Base-by-base conservation (phyloP, 1,284 basidiomycete genomes). In the Boletus mariae region DNA sequence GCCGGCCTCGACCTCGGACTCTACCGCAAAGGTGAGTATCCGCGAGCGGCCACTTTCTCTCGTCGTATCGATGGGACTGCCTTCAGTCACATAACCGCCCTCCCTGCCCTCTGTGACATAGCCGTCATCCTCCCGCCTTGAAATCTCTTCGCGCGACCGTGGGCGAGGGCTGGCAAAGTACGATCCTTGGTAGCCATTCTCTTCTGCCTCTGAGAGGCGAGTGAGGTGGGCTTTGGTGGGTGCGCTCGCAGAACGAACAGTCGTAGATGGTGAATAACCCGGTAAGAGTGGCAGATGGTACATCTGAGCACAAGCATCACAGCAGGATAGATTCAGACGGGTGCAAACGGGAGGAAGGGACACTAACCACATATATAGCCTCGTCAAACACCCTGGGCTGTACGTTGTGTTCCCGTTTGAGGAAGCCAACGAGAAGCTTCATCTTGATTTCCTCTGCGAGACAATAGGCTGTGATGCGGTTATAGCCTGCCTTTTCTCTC, bases 321-420 rank as follows among this genome's bases (percentile, higher is more conserved):
- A 51, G 15, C 41, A 28, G 7, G 52, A 26, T 49, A 25, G 60
- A 12, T 31, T 23, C 32, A 47, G 20, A 13, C 20, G 31, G 47
- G 20, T 11, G 17, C n/a, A 15, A 31, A 20, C n/a, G 0, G 48
- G 42, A 46, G 46, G 41, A n/a, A 37, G 41, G 35, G 44, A 40
- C 31, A 82, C 89, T 72, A 58, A 94, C 92, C 47, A 87, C 90
- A 72, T 95, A 98, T 58, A 94, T 75, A 3, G 94, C 94, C 70
- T 98, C 94, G 67, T 98, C 94, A 64, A 92, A 98, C 1, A 94
- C 82, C 52, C 94, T 78, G 0, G 94, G 93, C 1, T 81, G 78
- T 10, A 96, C 93, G 50, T 94, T 95, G 67, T 98, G 95, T 67
- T 98, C 95, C 50, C 94, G 77, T 69, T 94, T 94, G 66, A 97